Conservation (phyloP, 805 yeast genomes). For the Suhomyces sp. region DNA sequence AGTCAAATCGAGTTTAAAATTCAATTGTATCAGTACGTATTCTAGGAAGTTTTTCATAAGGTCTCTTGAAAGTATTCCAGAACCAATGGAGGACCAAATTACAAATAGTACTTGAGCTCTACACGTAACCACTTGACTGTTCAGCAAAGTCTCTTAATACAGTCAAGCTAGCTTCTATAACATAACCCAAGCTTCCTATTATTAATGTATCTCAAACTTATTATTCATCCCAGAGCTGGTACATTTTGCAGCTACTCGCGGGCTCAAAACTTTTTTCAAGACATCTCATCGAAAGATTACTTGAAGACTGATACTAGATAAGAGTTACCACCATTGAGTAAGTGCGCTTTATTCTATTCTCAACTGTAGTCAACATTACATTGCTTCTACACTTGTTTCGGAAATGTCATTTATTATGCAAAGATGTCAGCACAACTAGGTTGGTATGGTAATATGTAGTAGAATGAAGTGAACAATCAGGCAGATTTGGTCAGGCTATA, state of each 20-base stretch:
- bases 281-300: background rate
- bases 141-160: too few relatives aligned
- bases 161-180: too few relatives aligned
- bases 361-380: background rate
- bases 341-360: too few relatives aligned
- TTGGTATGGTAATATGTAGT: background rate
- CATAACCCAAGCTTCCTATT: too few relatives aligned
- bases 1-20: too few relatives aligned
- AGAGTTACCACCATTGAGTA: too few relatives aligned
- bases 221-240: background rate
- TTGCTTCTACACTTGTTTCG: background rate
- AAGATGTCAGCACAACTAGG: background rate
- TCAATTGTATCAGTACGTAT: too few relatives aligned
- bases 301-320: background rate
- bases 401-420: background rate
- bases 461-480: background rate
- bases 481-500: background rate
- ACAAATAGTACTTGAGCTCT: too few relatives aligned
- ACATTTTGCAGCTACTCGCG: background rate
- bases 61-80: too few relatives aligned
- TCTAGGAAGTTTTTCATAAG: too few relatives aligned
- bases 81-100: too few relatives aligned
- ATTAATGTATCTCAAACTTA: background rate
- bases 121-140: background rate
- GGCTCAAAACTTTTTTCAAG: background rate